phyloP scores from a whole-genome alignment of 495 filamentous ascomycete species.

The Aspergillus steynii region DNA sequence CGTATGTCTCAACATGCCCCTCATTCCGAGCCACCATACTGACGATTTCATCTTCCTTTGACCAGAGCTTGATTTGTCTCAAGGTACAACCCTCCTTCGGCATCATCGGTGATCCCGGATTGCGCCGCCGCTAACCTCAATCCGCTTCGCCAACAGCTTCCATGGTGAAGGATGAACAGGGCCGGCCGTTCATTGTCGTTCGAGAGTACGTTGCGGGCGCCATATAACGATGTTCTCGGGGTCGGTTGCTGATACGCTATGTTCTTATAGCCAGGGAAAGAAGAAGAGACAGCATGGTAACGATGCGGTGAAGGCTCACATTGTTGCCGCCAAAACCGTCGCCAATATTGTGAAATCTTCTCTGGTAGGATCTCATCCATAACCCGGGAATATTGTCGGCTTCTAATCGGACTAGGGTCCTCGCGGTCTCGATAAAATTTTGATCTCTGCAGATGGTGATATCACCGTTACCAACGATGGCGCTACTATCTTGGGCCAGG shows the following conservation, averaged over 20 bases:
- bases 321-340: constrained; percentile 92
- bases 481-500: constrained; percentile 91
- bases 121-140: background rate
- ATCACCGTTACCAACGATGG: constrained; percentile 99
- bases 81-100: constrained; percentile 48
- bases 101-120: background rate
- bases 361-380: constrained; percentile 49
- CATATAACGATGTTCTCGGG: constrained; percentile 10
- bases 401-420: constrained; percentile 63
- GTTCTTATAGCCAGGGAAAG: constrained; percentile 76
- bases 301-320: constrained; percentile 97
- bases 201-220: constrained; percentile 74
- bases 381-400: background rate
- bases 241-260: constrained; percentile 19
- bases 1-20: constrained; percentile 52
- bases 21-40: constrained; percentile 31
- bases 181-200: constrained; percentile 96
- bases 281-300: constrained; percentile 97
- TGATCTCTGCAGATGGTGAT: constrained; percentile 98
- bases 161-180: constrained; percentile 89
- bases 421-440: constrained; percentile 96
- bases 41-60: constrained; percentile 22
- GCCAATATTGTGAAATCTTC: constrained; percentile 97
- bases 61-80: constrained; percentile 73
- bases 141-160: constrained; percentile 51